A percentile compares a stretch with the other conserved stretches of the same genome.
Evolutionary conservation across 805 yeast genomes (phyloP).

Genomic region (Komagataella kurtzmanii): DNA sequence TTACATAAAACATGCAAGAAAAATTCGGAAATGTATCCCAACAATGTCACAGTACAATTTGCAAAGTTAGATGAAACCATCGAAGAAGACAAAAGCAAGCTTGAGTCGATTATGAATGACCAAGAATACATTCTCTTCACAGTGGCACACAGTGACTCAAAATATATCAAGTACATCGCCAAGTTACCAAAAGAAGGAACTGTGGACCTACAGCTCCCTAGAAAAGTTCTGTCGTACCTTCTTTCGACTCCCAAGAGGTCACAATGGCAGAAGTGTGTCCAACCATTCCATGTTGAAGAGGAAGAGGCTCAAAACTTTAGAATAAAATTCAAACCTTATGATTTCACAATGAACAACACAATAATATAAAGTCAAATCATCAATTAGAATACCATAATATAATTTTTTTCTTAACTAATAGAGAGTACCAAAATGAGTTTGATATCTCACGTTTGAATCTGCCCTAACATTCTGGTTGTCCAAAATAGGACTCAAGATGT

Average conservation of each 20-base stretch:
- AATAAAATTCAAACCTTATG: constrained; percentile 35
- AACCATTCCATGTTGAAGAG: constrained; percentile 47
- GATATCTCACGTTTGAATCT: constrained; percentile 8
- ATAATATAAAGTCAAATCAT: not conserved
- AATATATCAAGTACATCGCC: constrained; percentile 14
- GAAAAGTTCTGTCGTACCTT: constrained; percentile 60
- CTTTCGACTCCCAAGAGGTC: constrained; percentile 46
- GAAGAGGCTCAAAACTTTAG: constrained; percentile 54
- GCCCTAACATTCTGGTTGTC: constrained; percentile 11
- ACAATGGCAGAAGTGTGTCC: constrained; percentile 71
- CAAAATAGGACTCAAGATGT: constrained; percentile 18
- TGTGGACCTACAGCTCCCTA: constrained; percentile 72
- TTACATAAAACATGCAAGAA: constrained; percentile 27
- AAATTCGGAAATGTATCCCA: constrained; percentile 34
- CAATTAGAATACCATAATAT: not conserved
- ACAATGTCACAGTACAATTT: constrained; percentile 29
- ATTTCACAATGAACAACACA: constrained; percentile 23
- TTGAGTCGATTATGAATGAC: constrained; percentile 12
- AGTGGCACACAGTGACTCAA: constrained; percentile 5
- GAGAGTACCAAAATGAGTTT: constrained; percentile 21
- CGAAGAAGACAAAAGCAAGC: constrained; percentile 10
- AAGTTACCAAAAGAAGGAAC: constrained; percentile 15
- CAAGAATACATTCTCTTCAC: constrained; percentile 24
- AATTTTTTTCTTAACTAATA: constrained; percentile 8
- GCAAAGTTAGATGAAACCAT: constrained; percentile 13